phyloP scores from a whole-genome alignment of 83 land plant species.

The Larix sibirica region DNA sequence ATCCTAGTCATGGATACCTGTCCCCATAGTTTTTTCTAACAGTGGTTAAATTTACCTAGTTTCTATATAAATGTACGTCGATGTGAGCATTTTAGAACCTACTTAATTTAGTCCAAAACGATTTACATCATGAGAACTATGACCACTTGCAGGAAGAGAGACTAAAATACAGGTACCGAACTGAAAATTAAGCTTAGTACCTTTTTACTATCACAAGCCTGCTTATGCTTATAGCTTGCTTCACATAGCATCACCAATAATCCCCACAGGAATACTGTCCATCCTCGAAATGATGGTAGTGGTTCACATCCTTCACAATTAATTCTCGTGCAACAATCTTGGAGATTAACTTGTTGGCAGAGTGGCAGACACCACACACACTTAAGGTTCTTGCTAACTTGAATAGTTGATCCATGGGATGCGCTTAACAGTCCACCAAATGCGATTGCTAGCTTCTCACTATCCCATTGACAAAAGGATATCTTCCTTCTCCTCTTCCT shows the following conservation, averaged over 20 bases:
- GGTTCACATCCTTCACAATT: conserved; percentile 48
- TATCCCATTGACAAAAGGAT: neutral
- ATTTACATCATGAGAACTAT: too few species aligned
- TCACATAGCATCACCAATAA: neutral
- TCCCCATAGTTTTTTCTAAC: too few species aligned
- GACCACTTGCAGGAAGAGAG: too few species aligned
- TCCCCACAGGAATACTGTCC: conserved; percentile 37
- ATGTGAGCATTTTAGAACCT: too few species aligned
- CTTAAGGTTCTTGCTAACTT: conserved; percentile 36
- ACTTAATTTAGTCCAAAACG: too few species aligned
- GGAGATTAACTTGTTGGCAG: conserved; percentile 37
- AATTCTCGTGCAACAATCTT: conserved; percentile 38
- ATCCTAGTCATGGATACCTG: too few species aligned
- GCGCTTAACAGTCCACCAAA: conserved; percentile 46
- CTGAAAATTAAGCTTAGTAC: too few species aligned
- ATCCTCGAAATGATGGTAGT: conserved; percentile 44
- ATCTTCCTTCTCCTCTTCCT: conserved; percentile 37
- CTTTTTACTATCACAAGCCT: too few species aligned
- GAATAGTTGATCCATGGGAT: conserved; percentile 25
- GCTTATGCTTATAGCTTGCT: neutral
- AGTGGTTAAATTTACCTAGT: too few species aligned
- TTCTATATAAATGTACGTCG: too few species aligned
- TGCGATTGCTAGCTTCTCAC: conserved; percentile 40
- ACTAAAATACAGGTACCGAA: too few species aligned
- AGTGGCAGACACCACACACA: conserved; percentile 47